Conservation (phyloP, 2,329 filamentous ascomycete genomes). For the Pseudocercospora pini-densiflorae region DNA sequence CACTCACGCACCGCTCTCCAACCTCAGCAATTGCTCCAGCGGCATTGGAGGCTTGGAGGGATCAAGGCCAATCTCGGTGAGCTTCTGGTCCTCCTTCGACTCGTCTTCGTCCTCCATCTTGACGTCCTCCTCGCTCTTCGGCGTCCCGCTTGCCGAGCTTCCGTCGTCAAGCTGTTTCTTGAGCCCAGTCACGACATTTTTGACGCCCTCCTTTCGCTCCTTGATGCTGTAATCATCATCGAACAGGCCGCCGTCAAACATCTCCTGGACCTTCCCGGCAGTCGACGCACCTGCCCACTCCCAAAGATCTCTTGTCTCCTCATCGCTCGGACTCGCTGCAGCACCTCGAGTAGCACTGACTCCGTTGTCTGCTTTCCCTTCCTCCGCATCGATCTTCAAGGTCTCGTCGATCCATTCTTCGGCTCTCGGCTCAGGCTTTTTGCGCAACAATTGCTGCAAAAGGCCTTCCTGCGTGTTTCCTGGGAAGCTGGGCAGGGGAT, state of each 20-base stretch:
- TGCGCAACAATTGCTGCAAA: slow-evolving; percentile 73
- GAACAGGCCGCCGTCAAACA: slow-evolving; percentile 32
- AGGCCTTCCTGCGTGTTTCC: slow-evolving; percentile 63
- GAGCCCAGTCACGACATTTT: slow-evolving; percentile 75
- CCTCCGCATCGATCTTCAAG: slow-evolving; percentile 16
- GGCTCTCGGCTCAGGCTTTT: slow-evolving; percentile 79
- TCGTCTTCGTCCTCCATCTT: slow-evolving; percentile 31
- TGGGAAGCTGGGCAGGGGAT: slow-evolving; percentile 76
- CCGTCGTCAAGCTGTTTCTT: slow-evolving; percentile 61
- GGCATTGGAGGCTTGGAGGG: slow-evolving; percentile 29
- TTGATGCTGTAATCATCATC: slow-evolving; percentile 70
- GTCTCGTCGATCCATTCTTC: slow-evolving; percentile 70
- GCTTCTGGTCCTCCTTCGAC: slow-evolving; percentile 3
- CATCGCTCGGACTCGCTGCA: slow-evolving; percentile 43
- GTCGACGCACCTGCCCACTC: slow-evolving; percentile 57
- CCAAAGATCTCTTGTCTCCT: slow-evolving; percentile 66
- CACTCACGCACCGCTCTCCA: slow-evolving; percentile 18
- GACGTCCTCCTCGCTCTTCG: slow-evolving; percentile 33
- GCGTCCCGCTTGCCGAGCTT: slow-evolving; percentile 45
- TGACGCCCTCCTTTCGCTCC: slow-evolving; percentile 68
- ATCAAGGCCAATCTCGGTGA: slow-evolving; percentile 16
- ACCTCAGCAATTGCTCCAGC: slow-evolving; percentile 37
- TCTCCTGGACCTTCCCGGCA: slow-evolving; percentile 44
- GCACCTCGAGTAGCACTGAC: slow-evolving; percentile 34
- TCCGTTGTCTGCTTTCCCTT: slow-evolving; percentile 55